These are phyloP conservation scores for Saturnispora besseyi DNA, from an alignment of 805 yeast genomes.

Conservation along the genomic window DNA sequence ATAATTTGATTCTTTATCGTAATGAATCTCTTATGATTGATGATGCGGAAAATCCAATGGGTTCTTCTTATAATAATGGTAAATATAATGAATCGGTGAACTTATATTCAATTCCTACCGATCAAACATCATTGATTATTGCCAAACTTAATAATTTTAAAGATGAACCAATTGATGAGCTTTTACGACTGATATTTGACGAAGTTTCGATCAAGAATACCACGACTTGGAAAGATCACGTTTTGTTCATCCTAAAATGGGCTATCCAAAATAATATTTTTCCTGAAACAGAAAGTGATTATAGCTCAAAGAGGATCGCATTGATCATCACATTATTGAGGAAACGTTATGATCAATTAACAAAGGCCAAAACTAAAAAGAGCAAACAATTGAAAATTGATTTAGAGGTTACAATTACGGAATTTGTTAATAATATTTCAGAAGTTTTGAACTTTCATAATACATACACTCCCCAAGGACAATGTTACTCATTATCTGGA, in stretches of 20 bases:
- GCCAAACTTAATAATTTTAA: slow-evolving; percentile 23
- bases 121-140: slow-evolving; percentile 17
- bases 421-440: slow-evolving; percentile 25
- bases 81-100: neutral
- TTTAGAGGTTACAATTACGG: slow-evolving; percentile 26
- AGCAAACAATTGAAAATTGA: slow-evolving; percentile 23
- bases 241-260: slow-evolving; percentile 25
- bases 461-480: slow-evolving; percentile 6
- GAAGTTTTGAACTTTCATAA: slow-evolving; percentile 21
- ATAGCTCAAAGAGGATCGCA: slow-evolving; percentile 15
- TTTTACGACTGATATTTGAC: slow-evolving; percentile 21
- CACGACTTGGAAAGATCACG: slow-evolving; percentile 20
- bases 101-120: slow-evolving; percentile 3
- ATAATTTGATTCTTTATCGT: slow-evolving; percentile 53
- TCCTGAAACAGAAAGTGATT: slow-evolving; percentile 12
- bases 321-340: slow-evolving; percentile 22
- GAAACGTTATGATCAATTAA: slow-evolving; percentile 16
- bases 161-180: slow-evolving; percentile 13
- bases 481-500: slow-evolving; percentile 19
- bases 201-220: slow-evolving; percentile 12
- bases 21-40: slow-evolving; percentile 64
- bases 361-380: slow-evolving; percentile 18
- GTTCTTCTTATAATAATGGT: neutral
- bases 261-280: slow-evolving; percentile 17
- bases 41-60: slow-evolving; percentile 15